Evolutionary conservation across 2,329 filamentous ascomycete genomes (phyloP).

Genomic region (Fusarium mangiferae): DNA sequence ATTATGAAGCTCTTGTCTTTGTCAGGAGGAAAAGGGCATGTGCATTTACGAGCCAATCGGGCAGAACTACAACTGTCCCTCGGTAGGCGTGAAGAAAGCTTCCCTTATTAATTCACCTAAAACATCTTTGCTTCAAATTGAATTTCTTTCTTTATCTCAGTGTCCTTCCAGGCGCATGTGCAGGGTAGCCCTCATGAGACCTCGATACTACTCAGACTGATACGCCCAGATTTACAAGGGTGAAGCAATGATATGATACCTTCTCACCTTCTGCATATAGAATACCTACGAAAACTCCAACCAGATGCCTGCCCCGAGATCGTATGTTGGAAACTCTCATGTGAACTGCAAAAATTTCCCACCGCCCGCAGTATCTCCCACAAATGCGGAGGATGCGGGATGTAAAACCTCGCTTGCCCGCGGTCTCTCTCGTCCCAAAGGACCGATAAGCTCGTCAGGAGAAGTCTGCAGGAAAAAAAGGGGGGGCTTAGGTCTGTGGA

Average conservation of each 20-base stretch:
- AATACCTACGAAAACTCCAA: not conserved
- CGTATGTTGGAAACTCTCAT: slow-evolving; percentile 16
- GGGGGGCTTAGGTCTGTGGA: slow-evolving; percentile 4
- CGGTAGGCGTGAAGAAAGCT: not conserved
- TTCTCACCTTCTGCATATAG: not conserved
- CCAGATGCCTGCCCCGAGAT: not conserved
- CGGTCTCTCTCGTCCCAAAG: slow-evolving; percentile 12
- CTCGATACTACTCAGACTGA: accelerated
- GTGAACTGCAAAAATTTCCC: slow-evolving; percentile 15
- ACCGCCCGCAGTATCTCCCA: not conserved
- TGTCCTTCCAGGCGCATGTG: not conserved
- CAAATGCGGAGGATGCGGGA: slow-evolving; percentile 33
- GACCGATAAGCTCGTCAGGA: slow-evolving; percentile 27
- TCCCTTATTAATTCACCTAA: accelerated
- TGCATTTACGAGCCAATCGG: not conserved
- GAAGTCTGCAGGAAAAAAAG: slow-evolving; percentile 7
- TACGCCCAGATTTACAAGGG: not conserved
- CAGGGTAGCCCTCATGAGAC: not conserved
- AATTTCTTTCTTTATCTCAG: too few species aligned
- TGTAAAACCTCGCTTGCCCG: slow-evolving; percentile 23
- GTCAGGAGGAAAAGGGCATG: accelerated
- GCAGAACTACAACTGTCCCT: too few species aligned
- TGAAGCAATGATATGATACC: not conserved
- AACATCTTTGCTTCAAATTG: accelerated
- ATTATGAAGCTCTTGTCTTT: not conserved